Percentiles rank a stretch among this genome's conserved stretches.
These are phyloP conservation scores for Blastobotrys parvus DNA, from an alignment of 805 yeast species.

Conservation along the genomic window DNA sequence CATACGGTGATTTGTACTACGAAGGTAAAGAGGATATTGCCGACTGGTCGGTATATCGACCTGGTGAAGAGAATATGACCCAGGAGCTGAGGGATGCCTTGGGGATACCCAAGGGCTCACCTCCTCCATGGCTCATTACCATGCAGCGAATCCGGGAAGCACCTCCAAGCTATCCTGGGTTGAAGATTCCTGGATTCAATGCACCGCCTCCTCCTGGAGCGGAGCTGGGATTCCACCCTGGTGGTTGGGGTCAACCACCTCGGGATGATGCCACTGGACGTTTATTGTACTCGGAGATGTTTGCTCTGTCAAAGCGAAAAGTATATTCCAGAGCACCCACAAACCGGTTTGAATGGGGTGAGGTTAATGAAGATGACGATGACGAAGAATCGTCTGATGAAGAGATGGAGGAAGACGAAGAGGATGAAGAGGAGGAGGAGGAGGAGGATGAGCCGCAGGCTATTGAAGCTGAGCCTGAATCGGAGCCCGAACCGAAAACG, in stretches of 20 bases:
- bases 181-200: constrained; percentile 49
- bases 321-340: constrained; percentile 13
- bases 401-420: constrained; percentile 26
- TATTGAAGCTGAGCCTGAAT: not conserved
- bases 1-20: constrained; percentile 68
- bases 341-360: constrained; percentile 24
- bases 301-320: constrained; percentile 13
- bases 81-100: constrained; percentile 55
- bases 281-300: constrained; percentile 30
- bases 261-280: constrained; percentile 28
- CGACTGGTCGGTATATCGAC: constrained; percentile 38
- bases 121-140: constrained; percentile 74
- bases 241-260: constrained; percentile 34
- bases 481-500: not conserved
- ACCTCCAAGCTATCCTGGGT: constrained; percentile 72
- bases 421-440: constrained; percentile 8
- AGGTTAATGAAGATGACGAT: constrained; percentile 26
- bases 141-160: constrained; percentile 68
- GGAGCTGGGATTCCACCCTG: constrained; percentile 34
- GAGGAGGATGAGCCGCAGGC: constrained; percentile 8
- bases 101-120: constrained; percentile 48
- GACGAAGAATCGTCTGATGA: constrained; percentile 33
- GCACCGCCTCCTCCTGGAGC: constrained; percentile 34
- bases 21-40: constrained; percentile 64
- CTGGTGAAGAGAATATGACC: constrained; percentile 54